Evolutionary conservation across 2,329 filamentous ascomycete species (phyloP), one percentile per base, ranked within the genome.

Genomic region (Botryosphaeria agaves): DNA sequence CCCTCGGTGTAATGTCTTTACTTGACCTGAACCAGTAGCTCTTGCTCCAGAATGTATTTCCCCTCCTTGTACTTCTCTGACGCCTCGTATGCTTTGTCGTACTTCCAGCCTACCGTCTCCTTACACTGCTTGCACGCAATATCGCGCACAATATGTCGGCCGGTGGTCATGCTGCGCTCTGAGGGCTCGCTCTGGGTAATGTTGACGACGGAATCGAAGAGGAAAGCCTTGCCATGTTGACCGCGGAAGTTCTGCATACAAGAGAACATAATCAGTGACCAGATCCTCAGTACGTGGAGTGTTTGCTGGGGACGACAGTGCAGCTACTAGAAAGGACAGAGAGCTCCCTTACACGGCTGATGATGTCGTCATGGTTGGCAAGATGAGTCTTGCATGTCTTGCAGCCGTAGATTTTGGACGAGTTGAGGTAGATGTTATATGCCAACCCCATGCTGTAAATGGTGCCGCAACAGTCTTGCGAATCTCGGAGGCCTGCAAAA

Each of bases 11-110:
- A n/a, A n/a, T n/a, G n/a, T n/a, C n/a, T 23, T 12, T 23, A 63
- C 28, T 52, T 62, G 32, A 94, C 84, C 41, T 73, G 76, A 55
- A 80, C 87, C 23, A 95, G 64, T 39, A 94, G 58, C 60, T 93
- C 85, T 18, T 80, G 81, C 62, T 95, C 87, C 34, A 98, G 66
- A 36, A 98, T 98, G 52, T 80, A 95, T 60, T 95, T 98, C 33
- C 84, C 85, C 64, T 98, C 89, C 63, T 98, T 98, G 60, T 98
- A 98, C 59, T 93, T 93, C 67, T 98, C 87, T 39, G 68, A 76
- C 19, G 63, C 56, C 61, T 98, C 89, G 52, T 80, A 95, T 1
- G 89, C 89, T 61, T 91, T 93, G 57, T 98, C 89, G 53, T 98
- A 98, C 55, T 93, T 95, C 89, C 89, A 98, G 20, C 89, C 89